Percentiles rank a stretch among this genome's conserved stretches.
Conservation (phyloP, 805 yeast species). For the Zygosaccharomyces rouxii region DNA sequence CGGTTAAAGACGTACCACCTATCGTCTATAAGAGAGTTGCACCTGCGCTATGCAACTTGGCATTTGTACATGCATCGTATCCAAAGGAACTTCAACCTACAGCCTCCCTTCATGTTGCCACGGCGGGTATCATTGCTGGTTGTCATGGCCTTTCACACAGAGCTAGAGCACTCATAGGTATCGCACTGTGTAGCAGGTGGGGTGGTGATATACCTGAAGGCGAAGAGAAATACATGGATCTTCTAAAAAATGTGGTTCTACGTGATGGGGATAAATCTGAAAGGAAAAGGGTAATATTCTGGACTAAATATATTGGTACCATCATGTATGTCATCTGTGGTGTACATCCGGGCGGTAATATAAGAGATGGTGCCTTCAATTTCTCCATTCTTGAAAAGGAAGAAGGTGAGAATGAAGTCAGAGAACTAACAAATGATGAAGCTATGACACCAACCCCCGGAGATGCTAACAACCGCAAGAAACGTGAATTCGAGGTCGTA, state of each 20-base stretch:
- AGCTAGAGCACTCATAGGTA: slow-evolving; percentile 64
- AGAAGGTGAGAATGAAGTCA: slow-evolving; percentile 26
- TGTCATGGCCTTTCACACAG: slow-evolving; percentile 72
- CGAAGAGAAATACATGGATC: slow-evolving; percentile 44
- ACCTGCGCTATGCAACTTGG: slow-evolving; percentile 68
- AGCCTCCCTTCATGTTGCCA: slow-evolving; percentile 67
- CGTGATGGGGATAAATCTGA: slow-evolving; percentile 42
- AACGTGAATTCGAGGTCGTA: slow-evolving; percentile 38
- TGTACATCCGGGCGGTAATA: slow-evolving; percentile 76
- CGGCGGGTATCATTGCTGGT: slow-evolving; percentile 71
- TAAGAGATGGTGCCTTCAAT: slow-evolving; percentile 53
- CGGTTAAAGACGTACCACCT: slow-evolving; percentile 50
- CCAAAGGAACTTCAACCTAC: slow-evolving; percentile 74
- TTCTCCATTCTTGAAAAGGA: slow-evolving; percentile 38
- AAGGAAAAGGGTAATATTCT: slow-evolving; percentile 52
- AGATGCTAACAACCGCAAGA: slow-evolving; percentile 13
- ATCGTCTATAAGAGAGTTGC: slow-evolving; percentile 57
- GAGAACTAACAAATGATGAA: slow-evolving; percentile 21
- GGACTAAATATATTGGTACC: slow-evolving; percentile 70
- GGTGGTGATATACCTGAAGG: slow-evolving; percentile 68
- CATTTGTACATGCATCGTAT: slow-evolving; percentile 72
- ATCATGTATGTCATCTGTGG: slow-evolving; percentile 76
- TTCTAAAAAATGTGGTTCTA: slow-evolving; percentile 46
- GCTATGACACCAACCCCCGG: slow-evolving; percentile 11
- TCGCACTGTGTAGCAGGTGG: slow-evolving; percentile 76